Conservation (phyloP, 768 basidiomycete genomes). For the Asterophora lycoperdoides region DNA sequence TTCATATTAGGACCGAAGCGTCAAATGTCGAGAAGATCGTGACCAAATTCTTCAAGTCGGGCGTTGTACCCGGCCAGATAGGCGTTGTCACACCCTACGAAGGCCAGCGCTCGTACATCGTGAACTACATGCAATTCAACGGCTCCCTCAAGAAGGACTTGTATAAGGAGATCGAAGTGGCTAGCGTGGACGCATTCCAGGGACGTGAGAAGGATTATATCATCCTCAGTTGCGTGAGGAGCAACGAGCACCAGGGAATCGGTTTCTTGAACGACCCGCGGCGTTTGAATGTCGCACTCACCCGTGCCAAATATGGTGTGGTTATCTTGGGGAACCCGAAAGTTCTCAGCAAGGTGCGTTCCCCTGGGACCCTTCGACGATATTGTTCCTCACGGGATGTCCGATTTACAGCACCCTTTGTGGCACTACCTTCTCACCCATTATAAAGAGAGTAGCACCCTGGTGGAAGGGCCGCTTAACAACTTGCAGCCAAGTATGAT, state of each 20-base stretch:
- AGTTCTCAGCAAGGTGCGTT: conserved; percentile 90
- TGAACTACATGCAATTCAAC: conserved; percentile 99
- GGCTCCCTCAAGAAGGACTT: conserved; percentile 98
- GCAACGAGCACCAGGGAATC: conserved; percentile 99
- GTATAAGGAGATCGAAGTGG: conserved; percentile 99
- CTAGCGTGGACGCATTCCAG: conserved; percentile 98
- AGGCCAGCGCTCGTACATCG: conserved; percentile 96
- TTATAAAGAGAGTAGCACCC: conserved; percentile 91
- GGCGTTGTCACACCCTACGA: conserved; percentile 99
- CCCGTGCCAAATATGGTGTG: conserved; percentile 95
- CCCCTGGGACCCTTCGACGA: not conserved
- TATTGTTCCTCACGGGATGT: conserved; percentile 8
- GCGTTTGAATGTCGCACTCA: conserved; percentile 93
- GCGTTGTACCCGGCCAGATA: conserved; percentile 92
- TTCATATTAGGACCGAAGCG: conserved; percentile 75
- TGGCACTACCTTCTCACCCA: conserved; percentile 99
- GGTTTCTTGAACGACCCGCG: conserved; percentile 98
- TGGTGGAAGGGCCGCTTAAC: conserved; percentile 95
- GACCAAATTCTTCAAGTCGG: conserved; percentile 99
- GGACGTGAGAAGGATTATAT: conserved; percentile 99
- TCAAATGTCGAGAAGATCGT: conserved; percentile 99
- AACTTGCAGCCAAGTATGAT: conserved; percentile 99
- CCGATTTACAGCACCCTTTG: conserved; percentile 73
- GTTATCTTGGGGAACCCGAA: conserved; percentile 99
- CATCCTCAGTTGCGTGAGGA: conserved; percentile 94